Conservation (phyloP, 805 yeast genomes). For the Monosporozyma aquatica region DNA sequence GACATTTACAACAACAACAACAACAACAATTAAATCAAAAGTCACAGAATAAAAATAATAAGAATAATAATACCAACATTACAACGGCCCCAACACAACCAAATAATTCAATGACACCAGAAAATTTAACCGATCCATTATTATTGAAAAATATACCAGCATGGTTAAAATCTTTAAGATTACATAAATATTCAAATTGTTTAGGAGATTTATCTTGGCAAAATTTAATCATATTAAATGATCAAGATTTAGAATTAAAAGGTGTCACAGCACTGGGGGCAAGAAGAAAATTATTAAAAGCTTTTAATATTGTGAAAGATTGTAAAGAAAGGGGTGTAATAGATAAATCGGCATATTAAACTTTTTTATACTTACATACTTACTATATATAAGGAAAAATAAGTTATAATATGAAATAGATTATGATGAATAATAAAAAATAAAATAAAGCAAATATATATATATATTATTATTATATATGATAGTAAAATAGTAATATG, state of each 20-base stretch:
- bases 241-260: slow-evolving; percentile 55
- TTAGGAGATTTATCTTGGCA: slow-evolving; percentile 70
- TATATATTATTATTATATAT: neutral
- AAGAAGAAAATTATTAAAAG: slow-evolving; percentile 82
- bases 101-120: slow-evolving; percentile 32
- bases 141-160: slow-evolving; percentile 72
- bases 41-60: slow-evolving; percentile 5
- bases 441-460: neutral
- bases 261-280: slow-evolving; percentile 97
- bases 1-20: neutral
- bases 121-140: slow-evolving; percentile 43
- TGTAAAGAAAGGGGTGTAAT: slow-evolving; percentile 36
- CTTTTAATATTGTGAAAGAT: slow-evolving; percentile 73
- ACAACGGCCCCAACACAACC: neutral
- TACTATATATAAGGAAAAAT: too few relatives aligned
- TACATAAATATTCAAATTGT: slow-evolving; percentile 89
- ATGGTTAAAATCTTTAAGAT: slow-evolving; percentile 81
- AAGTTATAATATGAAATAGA: neutral
- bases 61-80: neutral
- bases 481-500: too few relatives aligned
- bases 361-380: too few relatives aligned
- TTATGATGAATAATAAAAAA: neutral
- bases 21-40: slow-evolving; percentile 2
- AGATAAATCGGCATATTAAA: slow-evolving; percentile 19
- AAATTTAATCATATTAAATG: slow-evolving; percentile 62